Conservation (phyloP, 164 flowering plant species). For the Annona squamosa region DNA sequence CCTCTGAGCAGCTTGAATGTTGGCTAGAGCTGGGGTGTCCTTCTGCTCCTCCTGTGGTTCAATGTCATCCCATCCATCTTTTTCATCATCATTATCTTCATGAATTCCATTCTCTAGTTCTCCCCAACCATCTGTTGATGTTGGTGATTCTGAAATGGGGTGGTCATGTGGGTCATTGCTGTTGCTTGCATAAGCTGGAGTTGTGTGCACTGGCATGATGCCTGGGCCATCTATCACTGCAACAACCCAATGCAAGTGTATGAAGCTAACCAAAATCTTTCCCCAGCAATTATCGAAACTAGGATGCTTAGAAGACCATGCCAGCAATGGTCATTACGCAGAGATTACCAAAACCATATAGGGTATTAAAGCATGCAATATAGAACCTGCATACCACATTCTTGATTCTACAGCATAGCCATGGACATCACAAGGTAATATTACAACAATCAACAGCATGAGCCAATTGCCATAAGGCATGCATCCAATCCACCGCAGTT, state of each 20-base stretch:
- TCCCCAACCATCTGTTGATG: slow-evolving; percentile 98
- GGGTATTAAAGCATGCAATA: no score
- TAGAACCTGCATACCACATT: no score
- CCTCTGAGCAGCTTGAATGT: slow-evolving; percentile 89
- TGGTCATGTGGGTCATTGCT: slow-evolving; percentile 40
- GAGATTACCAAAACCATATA: no score
- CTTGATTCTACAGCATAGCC: no score
- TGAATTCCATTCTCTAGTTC: slow-evolving; percentile 77
- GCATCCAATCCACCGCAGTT: no score
- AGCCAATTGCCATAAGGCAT: no score
- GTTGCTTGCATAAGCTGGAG: slow-evolving; percentile 26
- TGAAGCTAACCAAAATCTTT: neutral
- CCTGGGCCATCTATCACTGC: slow-evolving; percentile 36
- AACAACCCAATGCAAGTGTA: slow-evolving; percentile 10
- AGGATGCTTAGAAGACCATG: no score
- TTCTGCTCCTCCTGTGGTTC: slow-evolving; percentile 80
- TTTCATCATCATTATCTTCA: slow-evolving; percentile 55
- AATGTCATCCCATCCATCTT: slow-evolving; percentile 96
- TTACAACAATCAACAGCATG: no score
- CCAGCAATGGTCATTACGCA: no score
- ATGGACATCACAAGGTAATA: no score
- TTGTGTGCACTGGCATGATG: slow-evolving; percentile 27
- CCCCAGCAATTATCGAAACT: no score
- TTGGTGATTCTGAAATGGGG: slow-evolving; percentile 64
- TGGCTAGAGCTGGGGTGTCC: slow-evolving; percentile 72